Conservation (phyloP, 1,139 yeast species). For the Lodderomyces parapsilosis region DNA sequence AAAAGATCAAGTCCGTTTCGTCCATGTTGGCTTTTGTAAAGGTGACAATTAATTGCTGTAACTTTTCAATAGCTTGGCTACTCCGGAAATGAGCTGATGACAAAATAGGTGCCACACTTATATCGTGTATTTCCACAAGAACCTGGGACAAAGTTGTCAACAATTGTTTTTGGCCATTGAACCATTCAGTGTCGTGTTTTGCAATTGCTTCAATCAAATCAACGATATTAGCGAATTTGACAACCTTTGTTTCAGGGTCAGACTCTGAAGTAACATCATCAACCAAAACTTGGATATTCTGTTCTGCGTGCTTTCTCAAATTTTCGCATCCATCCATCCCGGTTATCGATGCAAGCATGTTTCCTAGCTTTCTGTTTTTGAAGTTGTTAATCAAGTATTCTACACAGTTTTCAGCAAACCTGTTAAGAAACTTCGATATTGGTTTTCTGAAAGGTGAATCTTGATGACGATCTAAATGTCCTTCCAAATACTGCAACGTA, state of each 20-base stretch:
- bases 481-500: slow-evolving; percentile 76
- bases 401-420: slow-evolving; percentile 76
- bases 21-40: slow-evolving; percentile 39
- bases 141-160: slow-evolving; percentile 47
- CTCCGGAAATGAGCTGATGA: slow-evolving; percentile 70
- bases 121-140: slow-evolving; percentile 43
- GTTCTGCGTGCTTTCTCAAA: slow-evolving; percentile 54
- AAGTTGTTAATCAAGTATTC: slow-evolving; percentile 69
- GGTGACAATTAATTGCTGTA: slow-evolving; percentile 55
- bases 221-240: slow-evolving; percentile 68
- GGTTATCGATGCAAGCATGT: slow-evolving; percentile 62
- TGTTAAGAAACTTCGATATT: slow-evolving; percentile 78
- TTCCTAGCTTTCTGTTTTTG: slow-evolving; percentile 67
- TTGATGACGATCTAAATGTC: slow-evolving; percentile 79
- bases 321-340: slow-evolving; percentile 57
- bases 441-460: slow-evolving; percentile 92
- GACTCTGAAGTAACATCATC: slow-evolving; percentile 44
- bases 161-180: slow-evolving; percentile 49
- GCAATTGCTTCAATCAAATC: slow-evolving; percentile 60
- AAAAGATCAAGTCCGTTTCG: slow-evolving; percentile 40
- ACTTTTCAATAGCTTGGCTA: slow-evolving; percentile 65
- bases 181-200: slow-evolving; percentile 60
- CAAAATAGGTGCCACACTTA: slow-evolving; percentile 46
- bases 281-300: slow-evolving; percentile 43
- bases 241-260: slow-evolving; percentile 53